Evolutionary conservation across 2,329 filamentous ascomycete genomes (phyloP).

Genomic region (Colletotrichum liaoningense): DNA sequence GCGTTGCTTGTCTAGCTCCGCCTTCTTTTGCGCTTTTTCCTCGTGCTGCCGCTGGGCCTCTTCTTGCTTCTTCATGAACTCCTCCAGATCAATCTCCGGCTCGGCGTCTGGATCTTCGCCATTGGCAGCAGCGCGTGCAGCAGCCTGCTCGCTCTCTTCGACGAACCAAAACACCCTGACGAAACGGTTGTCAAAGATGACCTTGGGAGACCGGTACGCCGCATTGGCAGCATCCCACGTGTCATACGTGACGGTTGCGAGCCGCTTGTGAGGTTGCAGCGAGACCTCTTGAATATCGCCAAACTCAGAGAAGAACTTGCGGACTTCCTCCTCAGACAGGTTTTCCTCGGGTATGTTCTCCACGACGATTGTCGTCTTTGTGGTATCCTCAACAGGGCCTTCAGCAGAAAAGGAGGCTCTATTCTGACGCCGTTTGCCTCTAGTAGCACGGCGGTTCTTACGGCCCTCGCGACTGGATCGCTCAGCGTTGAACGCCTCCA

Average conservation of each 20-base stretch:
- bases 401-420: slow-evolving; percentile 73
- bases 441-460: slow-evolving; percentile 42
- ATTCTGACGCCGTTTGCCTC: slow-evolving; percentile 26
- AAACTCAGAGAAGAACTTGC: slow-evolving; percentile 78
- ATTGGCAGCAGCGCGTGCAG: slow-evolving; percentile 39
- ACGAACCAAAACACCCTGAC: slow-evolving; percentile 87
- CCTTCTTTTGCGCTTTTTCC: slow-evolving; percentile 71
- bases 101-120: slow-evolving; percentile 44
- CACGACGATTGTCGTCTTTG: slow-evolving; percentile 77
- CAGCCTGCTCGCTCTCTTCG: slow-evolving; percentile 53
- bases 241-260: slow-evolving; percentile 78
- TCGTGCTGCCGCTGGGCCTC: slow-evolving; percentile 78
- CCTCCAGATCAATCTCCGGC: slow-evolving; percentile 74
- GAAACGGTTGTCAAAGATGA: slow-evolving; percentile 86
- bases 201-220: slow-evolving; percentile 81
- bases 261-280: slow-evolving; percentile 73
- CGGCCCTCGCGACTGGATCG: slow-evolving; percentile 37
- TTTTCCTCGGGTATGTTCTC: slow-evolving; percentile 82
- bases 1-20: slow-evolving; percentile 71
- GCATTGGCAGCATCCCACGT: slow-evolving; percentile 74
- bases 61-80: slow-evolving; percentile 75
- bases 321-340: slow-evolving; percentile 73
- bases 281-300: slow-evolving; percentile 73
- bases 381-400: slow-evolving; percentile 71
- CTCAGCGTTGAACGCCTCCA: slow-evolving; percentile 39